phyloP scores from a whole-genome alignment of 2,329 filamentous ascomycete genomes.

The Aspergillus pseudotamarii region DNA sequence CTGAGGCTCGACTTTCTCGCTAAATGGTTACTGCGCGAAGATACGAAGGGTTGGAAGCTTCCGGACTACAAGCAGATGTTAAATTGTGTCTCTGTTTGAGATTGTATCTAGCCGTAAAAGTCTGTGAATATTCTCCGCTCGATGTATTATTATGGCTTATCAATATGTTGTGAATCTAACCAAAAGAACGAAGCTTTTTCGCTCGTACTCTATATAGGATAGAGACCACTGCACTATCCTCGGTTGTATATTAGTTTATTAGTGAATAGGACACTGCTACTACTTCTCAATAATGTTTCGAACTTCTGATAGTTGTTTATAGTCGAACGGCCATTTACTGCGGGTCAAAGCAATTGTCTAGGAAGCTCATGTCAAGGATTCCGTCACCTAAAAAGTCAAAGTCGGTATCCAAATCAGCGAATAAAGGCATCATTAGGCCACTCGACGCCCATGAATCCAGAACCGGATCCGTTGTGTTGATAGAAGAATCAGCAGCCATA shows the following conservation, averaged over 20 bases:
- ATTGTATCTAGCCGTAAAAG: too few species aligned
- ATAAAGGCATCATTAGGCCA: background rate
- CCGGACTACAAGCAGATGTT: slow-evolving; percentile 35
- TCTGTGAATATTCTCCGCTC: background rate
- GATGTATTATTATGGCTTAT: background rate
- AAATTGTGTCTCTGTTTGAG: background rate
- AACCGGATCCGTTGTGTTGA: background rate
- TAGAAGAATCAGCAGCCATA: background rate
- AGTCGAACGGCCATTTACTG: background rate
- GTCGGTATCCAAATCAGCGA: background rate
- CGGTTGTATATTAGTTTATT: background rate
- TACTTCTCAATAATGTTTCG: background rate
- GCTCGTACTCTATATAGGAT: background rate
- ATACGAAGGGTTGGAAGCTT: slow-evolving; percentile 39
- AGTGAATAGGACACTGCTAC: background rate
- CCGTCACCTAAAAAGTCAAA: background rate
- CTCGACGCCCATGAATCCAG: background rate
- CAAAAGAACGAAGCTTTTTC: background rate
- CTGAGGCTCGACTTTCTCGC: slow-evolving; percentile 41
- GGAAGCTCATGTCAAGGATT: background rate
- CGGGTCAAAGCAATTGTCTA: background rate
- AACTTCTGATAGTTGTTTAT: background rate
- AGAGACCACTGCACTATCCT: background rate
- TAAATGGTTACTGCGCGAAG: slow-evolving; percentile 34
- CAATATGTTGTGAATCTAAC: background rate